These are phyloP conservation scores for Dactylellina drechsleri DNA, from an alignment of 2,329 filamentous ascomycete species.

Conservation along the genomic window DNA sequence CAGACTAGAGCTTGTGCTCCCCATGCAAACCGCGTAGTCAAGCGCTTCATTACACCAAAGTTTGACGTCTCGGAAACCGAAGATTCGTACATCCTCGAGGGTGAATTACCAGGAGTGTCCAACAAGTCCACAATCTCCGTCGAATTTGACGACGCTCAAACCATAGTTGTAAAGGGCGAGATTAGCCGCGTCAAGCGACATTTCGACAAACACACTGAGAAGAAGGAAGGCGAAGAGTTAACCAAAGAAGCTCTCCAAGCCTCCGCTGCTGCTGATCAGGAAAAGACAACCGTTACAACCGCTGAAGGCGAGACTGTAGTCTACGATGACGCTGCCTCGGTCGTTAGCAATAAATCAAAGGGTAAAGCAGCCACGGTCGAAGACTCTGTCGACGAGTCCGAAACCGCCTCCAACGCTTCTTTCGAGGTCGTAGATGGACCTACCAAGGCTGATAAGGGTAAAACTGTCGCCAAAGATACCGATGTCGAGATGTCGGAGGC, in stretches of 20 bases:
- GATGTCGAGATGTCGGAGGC: slow-evolving; percentile 55
- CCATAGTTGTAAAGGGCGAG: slow-evolving; percentile 75
- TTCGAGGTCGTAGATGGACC: slow-evolving; percentile 53
- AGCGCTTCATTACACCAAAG: slow-evolving; percentile 59
- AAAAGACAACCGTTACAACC: slow-evolving; percentile 24
- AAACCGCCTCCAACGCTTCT: slow-evolving; percentile 44
- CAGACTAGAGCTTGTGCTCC: slow-evolving; percentile 39
- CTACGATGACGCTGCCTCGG: slow-evolving; percentile 54
- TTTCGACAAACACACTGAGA: slow-evolving; percentile 62
- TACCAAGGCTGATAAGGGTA: slow-evolving; percentile 40
- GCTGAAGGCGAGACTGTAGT: slow-evolving; percentile 31
- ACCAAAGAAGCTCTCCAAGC: slow-evolving; percentile 47
- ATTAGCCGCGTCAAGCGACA: slow-evolving; percentile 73
- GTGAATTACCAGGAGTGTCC: slow-evolving; percentile 79
- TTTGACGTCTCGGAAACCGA: slow-evolving; percentile 80
- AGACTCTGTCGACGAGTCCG: slow-evolving; percentile 40
- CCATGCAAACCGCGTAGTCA: slow-evolving; percentile 35
- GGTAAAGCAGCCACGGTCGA: slow-evolving; percentile 56
- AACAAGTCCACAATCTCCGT: slow-evolving; percentile 76
- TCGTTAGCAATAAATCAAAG: slow-evolving; percentile 48
- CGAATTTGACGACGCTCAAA: slow-evolving; percentile 81
- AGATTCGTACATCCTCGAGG: slow-evolving; percentile 77
- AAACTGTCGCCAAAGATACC: slow-evolving; percentile 54
- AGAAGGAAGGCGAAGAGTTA: slow-evolving; percentile 59
- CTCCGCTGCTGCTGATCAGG: slow-evolving; percentile 22